Conservation (phyloP, 2,329 filamentous ascomycete genomes). For the Colletotrichum truncatum region DNA sequence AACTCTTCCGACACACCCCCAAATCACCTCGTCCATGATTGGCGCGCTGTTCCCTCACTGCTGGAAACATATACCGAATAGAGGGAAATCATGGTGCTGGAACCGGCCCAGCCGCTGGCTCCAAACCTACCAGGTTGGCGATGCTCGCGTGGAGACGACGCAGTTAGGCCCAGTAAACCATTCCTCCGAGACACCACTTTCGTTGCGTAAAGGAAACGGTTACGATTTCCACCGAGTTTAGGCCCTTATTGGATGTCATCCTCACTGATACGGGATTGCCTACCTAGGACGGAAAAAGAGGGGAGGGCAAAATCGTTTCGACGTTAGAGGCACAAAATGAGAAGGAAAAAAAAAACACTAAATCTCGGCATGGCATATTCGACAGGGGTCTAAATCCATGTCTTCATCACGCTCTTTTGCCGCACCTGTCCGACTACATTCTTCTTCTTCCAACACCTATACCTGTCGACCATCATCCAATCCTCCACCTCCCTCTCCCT, state of each 20-base stretch:
- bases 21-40: background rate
- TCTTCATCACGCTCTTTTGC: background rate
- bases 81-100: no score
- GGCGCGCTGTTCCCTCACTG: background rate
- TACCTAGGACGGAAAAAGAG: no score
- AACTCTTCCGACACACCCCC: background rate
- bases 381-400: background rate
- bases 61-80: background rate
- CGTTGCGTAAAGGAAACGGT: no score
- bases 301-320: no score
- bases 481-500: background rate
- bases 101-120: no score
- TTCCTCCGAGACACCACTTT: no score
- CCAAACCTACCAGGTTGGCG: no score
- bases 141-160: constrained; percentile 5
- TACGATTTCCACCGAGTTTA: no score
- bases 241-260: no score
- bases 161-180: no score
- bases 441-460: background rate
- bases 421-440: background rate
- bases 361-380: background rate
- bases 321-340: no score
- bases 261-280: no score
- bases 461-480: background rate
- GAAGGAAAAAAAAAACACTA: background rate